Conservation (phyloP, 352 stramenopile species). For the Lagenidium giganteum region DNA sequence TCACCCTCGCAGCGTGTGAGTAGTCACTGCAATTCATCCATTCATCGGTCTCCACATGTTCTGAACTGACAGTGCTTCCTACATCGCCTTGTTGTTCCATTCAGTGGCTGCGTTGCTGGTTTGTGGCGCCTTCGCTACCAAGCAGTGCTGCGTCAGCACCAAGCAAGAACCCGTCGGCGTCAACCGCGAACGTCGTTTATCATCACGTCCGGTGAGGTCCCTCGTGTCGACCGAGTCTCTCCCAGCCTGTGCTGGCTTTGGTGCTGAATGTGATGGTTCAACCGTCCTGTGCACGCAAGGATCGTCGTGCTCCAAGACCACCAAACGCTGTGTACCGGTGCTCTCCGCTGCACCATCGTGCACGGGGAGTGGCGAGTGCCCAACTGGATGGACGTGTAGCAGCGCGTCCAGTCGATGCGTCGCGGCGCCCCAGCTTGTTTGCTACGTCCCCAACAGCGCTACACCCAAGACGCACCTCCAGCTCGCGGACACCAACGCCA, state of each 20-base stretch:
- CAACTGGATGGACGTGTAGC: slow-evolving; percentile 28
- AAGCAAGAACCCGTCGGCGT: slow-evolving; percentile 14
- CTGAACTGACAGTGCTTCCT: slow-evolving; percentile 1
- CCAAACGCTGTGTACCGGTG: slow-evolving; percentile 17
- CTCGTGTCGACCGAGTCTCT: not conserved
- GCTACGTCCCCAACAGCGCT: slow-evolving; percentile 21
- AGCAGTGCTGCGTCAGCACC: slow-evolving; percentile 29
- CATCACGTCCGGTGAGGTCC: not conserved
- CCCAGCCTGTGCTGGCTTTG: slow-evolving; percentile 11
- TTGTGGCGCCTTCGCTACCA: slow-evolving; percentile 35
- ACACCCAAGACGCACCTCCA: no score
- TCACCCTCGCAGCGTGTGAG: slow-evolving; percentile 38
- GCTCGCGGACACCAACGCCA: no score
- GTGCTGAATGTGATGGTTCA: slow-evolving; percentile 19
- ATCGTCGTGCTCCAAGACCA: slow-evolving; percentile 17
- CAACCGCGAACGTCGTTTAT: not conserved
- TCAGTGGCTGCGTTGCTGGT: slow-evolving; percentile 35
- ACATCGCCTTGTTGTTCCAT: slow-evolving; percentile 3
- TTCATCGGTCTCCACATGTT: not conserved
- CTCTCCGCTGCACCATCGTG: slow-evolving; percentile 4
- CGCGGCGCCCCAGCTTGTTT: slow-evolving; percentile 26
- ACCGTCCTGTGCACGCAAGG: slow-evolving; percentile 27
- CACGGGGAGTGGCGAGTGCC: slow-evolving; percentile 12
- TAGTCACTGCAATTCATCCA: slow-evolving; percentile 7
- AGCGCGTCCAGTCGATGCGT: slow-evolving; percentile 12